phyloP scores from a whole-genome alignment of 2,329 filamentous ascomycete species.

The Botrytis hyacinthi region DNA sequence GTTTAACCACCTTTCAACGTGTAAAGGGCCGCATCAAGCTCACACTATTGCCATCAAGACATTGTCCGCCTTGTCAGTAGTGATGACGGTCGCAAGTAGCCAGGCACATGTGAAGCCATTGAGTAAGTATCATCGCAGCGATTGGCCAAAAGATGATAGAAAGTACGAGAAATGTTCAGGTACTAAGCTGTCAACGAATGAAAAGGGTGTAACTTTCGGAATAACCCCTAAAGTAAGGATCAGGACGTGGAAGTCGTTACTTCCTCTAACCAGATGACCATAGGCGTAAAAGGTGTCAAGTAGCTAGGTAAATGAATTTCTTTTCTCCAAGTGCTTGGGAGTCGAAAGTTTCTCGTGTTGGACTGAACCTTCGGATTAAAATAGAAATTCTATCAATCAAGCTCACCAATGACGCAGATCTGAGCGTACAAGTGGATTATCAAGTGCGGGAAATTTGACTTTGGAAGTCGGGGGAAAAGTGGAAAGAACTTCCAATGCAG shows the following conservation, averaged over 20 bases:
- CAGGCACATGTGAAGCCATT: neutral
- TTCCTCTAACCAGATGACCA: neutral
- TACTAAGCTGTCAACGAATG: neutral
- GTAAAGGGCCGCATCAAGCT: neutral
- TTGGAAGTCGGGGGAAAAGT: neutral
- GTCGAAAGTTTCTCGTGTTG: conserved; percentile 9
- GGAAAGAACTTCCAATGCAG: neutral
- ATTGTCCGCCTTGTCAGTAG: neutral
- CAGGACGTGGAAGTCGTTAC: neutral
- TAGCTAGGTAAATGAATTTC: neutral
- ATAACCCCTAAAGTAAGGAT: neutral
- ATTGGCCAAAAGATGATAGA: neutral
- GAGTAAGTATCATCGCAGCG: neutral
- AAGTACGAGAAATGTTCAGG: neutral
- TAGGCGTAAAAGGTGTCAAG: neutral
- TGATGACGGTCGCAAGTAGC: neutral
- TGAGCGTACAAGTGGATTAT: neutral
- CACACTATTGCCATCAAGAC: neutral
- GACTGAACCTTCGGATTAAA: conserved; percentile 7
- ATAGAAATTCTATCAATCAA: conserved; percentile 11
- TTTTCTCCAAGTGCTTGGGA: neutral
- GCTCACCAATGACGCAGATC: conserved; percentile 9
- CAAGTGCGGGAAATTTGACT: neutral
- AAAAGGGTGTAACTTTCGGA: neutral
- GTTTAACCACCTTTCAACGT: neutral